Percentiles rank a stretch among this genome's conserved stretches.
Conservation (phyloP, 2,329 filamentous ascomycete genomes). For the Teratosphaeria viscida region DNA sequence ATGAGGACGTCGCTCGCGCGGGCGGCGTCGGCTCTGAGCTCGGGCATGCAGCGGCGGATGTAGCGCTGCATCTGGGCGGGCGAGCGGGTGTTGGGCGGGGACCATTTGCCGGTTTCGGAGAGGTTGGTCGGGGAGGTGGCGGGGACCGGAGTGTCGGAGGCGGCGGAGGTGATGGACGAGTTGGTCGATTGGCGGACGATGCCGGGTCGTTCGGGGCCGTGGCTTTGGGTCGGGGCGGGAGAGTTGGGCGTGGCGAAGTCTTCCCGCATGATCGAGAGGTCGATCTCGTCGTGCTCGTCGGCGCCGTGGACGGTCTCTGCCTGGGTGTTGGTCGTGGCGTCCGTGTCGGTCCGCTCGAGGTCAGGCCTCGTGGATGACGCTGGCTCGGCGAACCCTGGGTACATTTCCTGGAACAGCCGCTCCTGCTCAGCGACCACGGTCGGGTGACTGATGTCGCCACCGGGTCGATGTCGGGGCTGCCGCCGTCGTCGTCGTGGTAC, state of each 20-base stretch:
- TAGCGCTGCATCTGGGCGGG: conserved; percentile 33
- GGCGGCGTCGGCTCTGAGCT: conserved; percentile 33
- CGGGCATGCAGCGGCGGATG: conserved; percentile 37
- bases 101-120: conserved; percentile 25
- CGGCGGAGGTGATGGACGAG: conserved; percentile 14
- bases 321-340: conserved; percentile 2
- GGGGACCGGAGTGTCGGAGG: conserved; percentile 24
- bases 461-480: conserved; percentile 20
- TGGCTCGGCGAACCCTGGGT: conserved; percentile 30
- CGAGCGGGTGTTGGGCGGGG: conserved; percentile 23
- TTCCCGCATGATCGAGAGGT: conserved; percentile 24
- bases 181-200: conserved; percentile 17
- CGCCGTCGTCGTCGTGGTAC: conserved; percentile 33
- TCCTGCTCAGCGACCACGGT: conserved; percentile 38
- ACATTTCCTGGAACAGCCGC: conserved; percentile 37
- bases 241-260: conserved; percentile 10
- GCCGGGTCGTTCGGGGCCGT: conserved; percentile 7
- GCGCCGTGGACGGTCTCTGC: conserved; percentile 10
- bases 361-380: conserved; percentile 1
- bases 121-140: conserved; percentile 22
- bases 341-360: conserved; percentile 2
- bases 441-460: conserved; percentile 23
- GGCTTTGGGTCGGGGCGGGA: conserved; percentile 1
- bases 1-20: conserved; percentile 39
- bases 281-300: conserved; percentile 26